Evolutionary conservation across 805 yeast genomes (phyloP).

Genomic region (Starmera amethionina): DNA sequence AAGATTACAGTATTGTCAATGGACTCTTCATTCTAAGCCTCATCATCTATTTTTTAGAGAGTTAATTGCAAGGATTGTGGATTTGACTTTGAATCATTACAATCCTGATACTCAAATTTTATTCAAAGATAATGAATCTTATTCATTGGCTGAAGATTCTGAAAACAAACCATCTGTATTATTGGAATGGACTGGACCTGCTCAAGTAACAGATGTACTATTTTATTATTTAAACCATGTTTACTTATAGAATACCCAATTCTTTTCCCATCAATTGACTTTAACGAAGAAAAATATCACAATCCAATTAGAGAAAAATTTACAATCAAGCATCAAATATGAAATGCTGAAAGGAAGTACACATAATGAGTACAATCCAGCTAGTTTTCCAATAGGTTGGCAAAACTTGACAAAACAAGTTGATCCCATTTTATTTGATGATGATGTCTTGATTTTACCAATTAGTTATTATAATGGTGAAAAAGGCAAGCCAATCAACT

Average conservation of each 20-base stretch:
- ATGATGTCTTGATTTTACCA: slow-evolving; percentile 56
- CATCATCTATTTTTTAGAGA: slow-evolving; percentile 53
- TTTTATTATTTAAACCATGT: slow-evolving; percentile 32
- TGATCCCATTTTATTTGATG: slow-evolving; percentile 40
- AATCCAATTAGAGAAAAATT: neutral
- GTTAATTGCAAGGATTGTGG: slow-evolving; percentile 42
- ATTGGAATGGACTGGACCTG: slow-evolving; percentile 45
- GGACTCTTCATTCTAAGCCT: slow-evolving; percentile 50
- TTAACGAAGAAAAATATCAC: neutral
- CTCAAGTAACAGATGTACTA: slow-evolving; percentile 38
- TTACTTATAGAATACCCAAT: neutral
- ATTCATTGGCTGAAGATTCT: slow-evolving; percentile 35
- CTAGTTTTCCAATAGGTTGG: slow-evolving; percentile 33
- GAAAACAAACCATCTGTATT: slow-evolving; percentile 53
- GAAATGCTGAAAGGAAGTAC: neutral
- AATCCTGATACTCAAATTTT: slow-evolving; percentile 18
- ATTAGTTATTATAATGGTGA: slow-evolving; percentile 52
- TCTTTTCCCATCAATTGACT: neutral
- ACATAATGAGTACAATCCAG: slow-evolving; percentile 1
- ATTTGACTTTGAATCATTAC: slow-evolving; percentile 34
- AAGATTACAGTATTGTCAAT: slow-evolving; percentile 53
- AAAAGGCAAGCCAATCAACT: slow-evolving; percentile 56
- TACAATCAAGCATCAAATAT: neutral
- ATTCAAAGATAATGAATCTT: slow-evolving; percentile 21
- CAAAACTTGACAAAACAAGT: slow-evolving; percentile 42